Evolutionary conservation across 345 rosid species (phyloP), one percentile per base, ranked within the genome.

Genomic region (Salix arbutifolia): DNA sequence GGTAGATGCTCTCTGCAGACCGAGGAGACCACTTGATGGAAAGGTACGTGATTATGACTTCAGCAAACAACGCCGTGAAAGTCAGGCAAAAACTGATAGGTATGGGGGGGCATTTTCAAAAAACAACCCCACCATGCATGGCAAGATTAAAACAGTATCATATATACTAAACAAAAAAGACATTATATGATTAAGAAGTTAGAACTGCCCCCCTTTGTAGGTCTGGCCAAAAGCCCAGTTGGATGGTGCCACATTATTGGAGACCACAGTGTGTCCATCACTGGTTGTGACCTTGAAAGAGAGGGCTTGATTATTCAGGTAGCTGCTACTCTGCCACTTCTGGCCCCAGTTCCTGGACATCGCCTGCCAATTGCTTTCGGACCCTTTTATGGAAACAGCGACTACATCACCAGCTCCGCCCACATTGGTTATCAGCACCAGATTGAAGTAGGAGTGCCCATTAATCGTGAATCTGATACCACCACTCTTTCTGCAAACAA

Each of bases 321-420:
- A 28, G 18, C 42, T 3, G 60, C 19, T 50, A 26, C 62, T 70
- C 37, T 70, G 74, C 74, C 74, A 70, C 26, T 70, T 70, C n/a
- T 70, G 74, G 64, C 74, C 73, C 73, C 73, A 70, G 33, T 70
- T 70, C 21, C 73, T 70, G 3, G 73, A 70, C 73, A 70, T 70
- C 3, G 73, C 37, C 56, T 70, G 60, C 73, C 73, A 70, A 8
- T 70, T 70, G 18, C 37, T 26, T 5, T 9, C 26, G 18, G 23
- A 5, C n/a, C 73, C 73, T 48, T 71, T 71, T 12, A 71, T 30
- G 12, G 46, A 71, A 1, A 71, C 64, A 21, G 64, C 64, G 35
- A 50, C 74, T 10, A 71, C 73, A 70, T 70, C 62, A 48, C 73
- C 73, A 48, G 73, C 73, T 50, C 73, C 73, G 16, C 64, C 73